These are phyloP conservation scores for Neofusicoccum sp. DNA, from an alignment of 2,329 filamentous ascomycete genomes.

Conservation along the genomic window DNA sequence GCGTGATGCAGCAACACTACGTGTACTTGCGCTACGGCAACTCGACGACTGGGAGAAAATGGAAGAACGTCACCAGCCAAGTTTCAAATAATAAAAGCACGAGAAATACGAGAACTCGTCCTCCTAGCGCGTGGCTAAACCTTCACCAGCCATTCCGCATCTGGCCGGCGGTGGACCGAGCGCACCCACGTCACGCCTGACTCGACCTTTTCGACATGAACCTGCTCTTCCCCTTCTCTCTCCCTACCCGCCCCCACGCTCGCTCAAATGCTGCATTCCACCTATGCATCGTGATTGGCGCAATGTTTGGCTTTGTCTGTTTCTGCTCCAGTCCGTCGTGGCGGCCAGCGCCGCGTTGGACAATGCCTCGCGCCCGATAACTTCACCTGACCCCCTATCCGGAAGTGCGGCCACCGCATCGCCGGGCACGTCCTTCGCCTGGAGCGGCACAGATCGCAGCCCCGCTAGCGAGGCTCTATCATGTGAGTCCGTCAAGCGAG, in stretches of 20 bases:
- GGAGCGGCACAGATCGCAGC: slow-evolving; percentile 10
- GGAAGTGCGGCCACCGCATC: slow-evolving; percentile 11
- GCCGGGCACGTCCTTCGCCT: slow-evolving; percentile 7
- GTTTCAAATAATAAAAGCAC: too few relatives aligned
- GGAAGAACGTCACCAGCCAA: too few relatives aligned
- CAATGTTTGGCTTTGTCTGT: not conserved
- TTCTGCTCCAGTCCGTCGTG: not conserved
- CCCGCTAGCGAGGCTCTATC: not conserved
- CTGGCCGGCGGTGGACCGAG: too few relatives aligned
- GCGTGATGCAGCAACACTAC: not conserved
- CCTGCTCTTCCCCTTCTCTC: not conserved
- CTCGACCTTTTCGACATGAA: too few relatives aligned
- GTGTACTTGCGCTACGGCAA: too few relatives aligned
- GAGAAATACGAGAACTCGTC: too few relatives aligned
- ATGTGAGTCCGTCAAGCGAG: slow-evolving; percentile 5
- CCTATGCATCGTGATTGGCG: slow-evolving; percentile 6
- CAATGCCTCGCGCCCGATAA: not conserved
- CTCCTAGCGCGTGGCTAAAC: too few relatives aligned
- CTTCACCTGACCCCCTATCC: slow-evolving; percentile 6
- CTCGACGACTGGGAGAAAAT: too few relatives aligned
- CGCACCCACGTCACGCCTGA: too few relatives aligned
- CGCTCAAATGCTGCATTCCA: slow-evolving; percentile 14
- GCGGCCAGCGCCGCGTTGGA: not conserved
- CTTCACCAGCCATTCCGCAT: too few relatives aligned
- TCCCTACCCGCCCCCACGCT: not conserved